A percentile compares a stretch with the other conserved stretches of the same genome.
These are phyloP conservation scores for Eutrema japonicum DNA, from an alignment of 345 rosid genomes.

Conservation along the genomic window DNA sequence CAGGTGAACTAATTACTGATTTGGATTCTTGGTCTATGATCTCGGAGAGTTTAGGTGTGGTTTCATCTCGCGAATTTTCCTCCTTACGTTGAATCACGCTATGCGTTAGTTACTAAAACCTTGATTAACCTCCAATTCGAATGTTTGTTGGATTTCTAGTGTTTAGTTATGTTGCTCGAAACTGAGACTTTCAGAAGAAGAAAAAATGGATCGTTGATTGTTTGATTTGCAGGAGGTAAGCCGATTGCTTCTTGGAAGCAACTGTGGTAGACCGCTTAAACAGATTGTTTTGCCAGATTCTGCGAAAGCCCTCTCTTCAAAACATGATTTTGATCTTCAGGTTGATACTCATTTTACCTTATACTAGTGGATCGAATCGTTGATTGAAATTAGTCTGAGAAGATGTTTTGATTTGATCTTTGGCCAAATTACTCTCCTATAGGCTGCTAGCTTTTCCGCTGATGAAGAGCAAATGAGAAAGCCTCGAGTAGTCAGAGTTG, in stretches of 20 bases:
- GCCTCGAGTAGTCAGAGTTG: constrained; percentile 83
- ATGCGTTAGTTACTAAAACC: not conserved
- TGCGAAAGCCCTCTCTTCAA: constrained; percentile 57
- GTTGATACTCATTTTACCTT: constrained; percentile 40
- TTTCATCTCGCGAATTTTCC: not conserved
- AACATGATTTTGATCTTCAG: constrained; percentile 84
- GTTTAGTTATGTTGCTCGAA: constrained; percentile 1
- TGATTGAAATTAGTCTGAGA: not conserved
- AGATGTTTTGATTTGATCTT: constrained; percentile 17
- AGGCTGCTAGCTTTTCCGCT: constrained; percentile 78
- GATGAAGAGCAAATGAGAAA: constrained; percentile 73
- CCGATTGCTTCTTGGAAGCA: constrained; percentile 73
- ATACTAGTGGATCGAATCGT: constrained; percentile 7
- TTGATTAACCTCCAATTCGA: constrained; percentile 5
- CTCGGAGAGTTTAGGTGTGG: not conserved
- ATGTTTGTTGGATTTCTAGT: not conserved
- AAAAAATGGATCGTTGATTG: constrained; percentile 19
- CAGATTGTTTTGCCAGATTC: constrained; percentile 55
- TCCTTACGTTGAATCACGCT: not conserved
- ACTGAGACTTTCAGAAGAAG: not conserved
- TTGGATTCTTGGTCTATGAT: not conserved
- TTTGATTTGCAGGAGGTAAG: constrained; percentile 69
- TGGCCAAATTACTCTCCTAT: constrained; percentile 15
- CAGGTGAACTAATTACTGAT: constrained; percentile 52
- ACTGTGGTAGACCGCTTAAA: constrained; percentile 70